Evolutionary conservation across 345 rosid species (phyloP).

Genomic region (Salix brachista): DNA sequence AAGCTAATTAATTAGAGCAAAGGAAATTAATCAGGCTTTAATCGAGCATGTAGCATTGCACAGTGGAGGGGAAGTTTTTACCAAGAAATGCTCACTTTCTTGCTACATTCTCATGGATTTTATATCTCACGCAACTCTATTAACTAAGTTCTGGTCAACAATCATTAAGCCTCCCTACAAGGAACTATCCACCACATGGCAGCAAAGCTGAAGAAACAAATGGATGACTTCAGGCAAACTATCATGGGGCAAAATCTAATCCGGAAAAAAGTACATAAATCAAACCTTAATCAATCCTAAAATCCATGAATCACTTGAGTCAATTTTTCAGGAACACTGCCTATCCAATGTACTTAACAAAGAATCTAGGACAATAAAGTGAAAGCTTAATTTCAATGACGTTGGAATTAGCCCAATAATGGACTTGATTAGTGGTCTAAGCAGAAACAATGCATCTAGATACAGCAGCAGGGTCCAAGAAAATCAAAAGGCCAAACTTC

Average conservation of each 20-base stretch:
- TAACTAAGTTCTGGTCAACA: neutral
- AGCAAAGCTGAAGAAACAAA: neutral
- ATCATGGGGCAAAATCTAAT: neutral
- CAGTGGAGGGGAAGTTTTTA: neutral
- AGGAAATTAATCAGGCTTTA: neutral
- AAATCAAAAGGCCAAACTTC: neutral
- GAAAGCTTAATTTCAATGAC: neutral
- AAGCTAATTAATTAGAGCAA: neutral
- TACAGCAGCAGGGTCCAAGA: neutral
- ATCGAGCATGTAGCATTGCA: neutral
- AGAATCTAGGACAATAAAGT: neutral
- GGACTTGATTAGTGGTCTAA: neutral
- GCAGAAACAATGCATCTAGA: neutral
- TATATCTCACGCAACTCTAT: neutral
- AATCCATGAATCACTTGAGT: neutral
- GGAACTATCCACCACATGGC: neutral
- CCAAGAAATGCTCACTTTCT: neutral
- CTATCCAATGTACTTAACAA: neutral
- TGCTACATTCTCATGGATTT: neutral
- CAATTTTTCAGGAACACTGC: neutral
- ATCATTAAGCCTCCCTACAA: neutral
- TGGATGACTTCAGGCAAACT: neutral
- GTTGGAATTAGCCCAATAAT: neutral
- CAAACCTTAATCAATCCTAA: too few species aligned
- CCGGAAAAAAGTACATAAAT: too few species aligned